Evolutionary conservation across 768 basidiomycete genomes (phyloP).

Genomic region (Termitomyces sp.): DNA sequence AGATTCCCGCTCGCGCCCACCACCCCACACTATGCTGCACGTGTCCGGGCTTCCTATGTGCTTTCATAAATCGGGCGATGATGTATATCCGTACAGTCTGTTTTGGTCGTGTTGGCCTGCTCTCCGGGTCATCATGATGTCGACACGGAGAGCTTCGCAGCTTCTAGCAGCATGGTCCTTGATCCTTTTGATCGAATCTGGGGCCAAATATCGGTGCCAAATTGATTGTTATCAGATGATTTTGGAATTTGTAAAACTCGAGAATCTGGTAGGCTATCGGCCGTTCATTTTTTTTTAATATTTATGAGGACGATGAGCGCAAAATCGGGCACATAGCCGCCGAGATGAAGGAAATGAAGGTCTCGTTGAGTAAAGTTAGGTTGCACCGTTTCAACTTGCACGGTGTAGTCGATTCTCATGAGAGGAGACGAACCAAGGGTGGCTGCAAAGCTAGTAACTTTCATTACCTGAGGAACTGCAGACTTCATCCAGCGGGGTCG

Average conservation of each 20-base stretch:
- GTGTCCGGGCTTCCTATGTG: neutral
- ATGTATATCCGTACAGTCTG: neutral
- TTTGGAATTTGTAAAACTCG: neutral
- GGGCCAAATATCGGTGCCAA: neutral
- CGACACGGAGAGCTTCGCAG: neutral
- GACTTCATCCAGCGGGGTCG: neutral
- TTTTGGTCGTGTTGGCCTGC: neutral
- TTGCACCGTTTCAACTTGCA: too few relatives aligned
- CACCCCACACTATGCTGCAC: neutral
- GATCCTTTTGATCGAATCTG: neutral
- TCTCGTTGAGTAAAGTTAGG: neutral
- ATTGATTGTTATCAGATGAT: neutral
- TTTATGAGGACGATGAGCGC: neutral
- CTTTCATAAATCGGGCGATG: neutral
- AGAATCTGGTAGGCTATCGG: too few relatives aligned
- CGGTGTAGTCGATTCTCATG: neutral
- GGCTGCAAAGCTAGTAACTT: neutral
- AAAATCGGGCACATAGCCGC: neutral
- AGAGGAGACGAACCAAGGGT: neutral
- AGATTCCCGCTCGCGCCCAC: conserved; percentile 1
- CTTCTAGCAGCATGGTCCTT: neutral
- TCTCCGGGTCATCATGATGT: neutral
- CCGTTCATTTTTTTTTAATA: too few relatives aligned
- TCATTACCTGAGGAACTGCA: neutral
- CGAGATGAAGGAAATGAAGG: neutral